These are phyloP conservation scores for Gardenia jasminoides DNA, from an alignment of 257 asterid genomes.

Conservation along the genomic window DNA sequence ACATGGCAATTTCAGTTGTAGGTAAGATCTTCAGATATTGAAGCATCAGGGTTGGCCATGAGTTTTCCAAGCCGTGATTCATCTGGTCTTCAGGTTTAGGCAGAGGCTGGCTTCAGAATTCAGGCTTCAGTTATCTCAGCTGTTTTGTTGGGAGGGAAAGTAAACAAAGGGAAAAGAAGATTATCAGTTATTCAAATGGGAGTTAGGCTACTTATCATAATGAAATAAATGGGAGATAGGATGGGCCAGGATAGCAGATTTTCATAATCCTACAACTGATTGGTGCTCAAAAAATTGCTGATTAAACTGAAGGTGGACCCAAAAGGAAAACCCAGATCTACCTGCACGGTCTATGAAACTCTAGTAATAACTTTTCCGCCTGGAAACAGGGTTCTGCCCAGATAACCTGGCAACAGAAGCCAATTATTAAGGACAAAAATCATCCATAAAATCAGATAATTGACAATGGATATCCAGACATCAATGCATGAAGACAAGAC, in stretches of 20 bases:
- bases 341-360: slow-evolving; percentile 57
- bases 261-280: slow-evolving; percentile 11
- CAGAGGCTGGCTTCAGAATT: slow-evolving; percentile 94
- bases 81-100: slow-evolving; percentile 97
- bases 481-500: background rate
- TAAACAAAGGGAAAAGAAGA: slow-evolving; percentile 76
- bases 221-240: slow-evolving; percentile 11
- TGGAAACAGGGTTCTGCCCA: slow-evolving; percentile 80
- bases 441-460: background rate
- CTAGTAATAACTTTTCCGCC: slow-evolving; percentile 92
- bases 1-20: slow-evolving; percentile 52
- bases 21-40: slow-evolving; percentile 73
- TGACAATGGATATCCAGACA: background rate
- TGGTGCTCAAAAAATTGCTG: background rate
- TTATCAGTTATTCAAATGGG: slow-evolving; percentile 61
- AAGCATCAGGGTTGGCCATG: slow-evolving; percentile 88
- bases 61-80: slow-evolving; percentile 63
- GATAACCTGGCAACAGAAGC: slow-evolving; percentile 68
- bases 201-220: slow-evolving; percentile 16
- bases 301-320: slow-evolving; percentile 8
- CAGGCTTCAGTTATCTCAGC: slow-evolving; percentile 96
- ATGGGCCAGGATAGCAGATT: slow-evolving; percentile 32
- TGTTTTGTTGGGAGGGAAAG: slow-evolving; percentile 76
- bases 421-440: slow-evolving; percentile 23
- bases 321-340: slow-evolving; percentile 46